Evolutionary conservation across 2,329 filamentous ascomycete genomes (phyloP).

Genomic region (Xylaria multiplex): DNA sequence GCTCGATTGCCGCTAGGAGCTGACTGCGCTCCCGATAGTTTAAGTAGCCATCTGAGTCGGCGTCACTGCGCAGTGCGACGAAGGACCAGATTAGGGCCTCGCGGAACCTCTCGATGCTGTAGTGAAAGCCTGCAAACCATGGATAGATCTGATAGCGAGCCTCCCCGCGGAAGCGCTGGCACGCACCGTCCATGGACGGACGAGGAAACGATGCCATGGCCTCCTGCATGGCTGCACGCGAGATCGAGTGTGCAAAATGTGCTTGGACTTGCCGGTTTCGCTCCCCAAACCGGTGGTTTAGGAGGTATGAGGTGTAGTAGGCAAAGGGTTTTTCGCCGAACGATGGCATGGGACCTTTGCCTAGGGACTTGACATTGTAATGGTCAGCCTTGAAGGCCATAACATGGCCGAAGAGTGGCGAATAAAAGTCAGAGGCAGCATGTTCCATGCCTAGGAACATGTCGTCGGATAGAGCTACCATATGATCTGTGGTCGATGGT

Average conservation of each 20-base stretch:
- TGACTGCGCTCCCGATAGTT: slow-evolving; percentile 53
- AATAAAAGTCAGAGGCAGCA: slow-evolving; percentile 56
- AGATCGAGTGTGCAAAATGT: slow-evolving; percentile 56
- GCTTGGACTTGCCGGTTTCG: slow-evolving; percentile 56
- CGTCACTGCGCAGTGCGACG: slow-evolving; percentile 53
- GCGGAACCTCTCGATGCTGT: slow-evolving; percentile 56
- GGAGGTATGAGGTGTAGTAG: slow-evolving; percentile 57
- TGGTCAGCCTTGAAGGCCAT: slow-evolving; percentile 56
- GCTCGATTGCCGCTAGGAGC: slow-evolving; percentile 51
- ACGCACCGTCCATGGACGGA: slow-evolving; percentile 52
- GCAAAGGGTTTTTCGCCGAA: slow-evolving; percentile 58
- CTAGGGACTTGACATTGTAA: slow-evolving; percentile 51
- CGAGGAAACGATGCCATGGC: slow-evolving; percentile 55
- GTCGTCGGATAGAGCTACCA: slow-evolving; percentile 57
- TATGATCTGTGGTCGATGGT: slow-evolving; percentile 52
- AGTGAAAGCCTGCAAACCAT: slow-evolving; percentile 56
- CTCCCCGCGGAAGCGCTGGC: slow-evolving; percentile 56
- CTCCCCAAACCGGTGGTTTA: slow-evolving; percentile 57
- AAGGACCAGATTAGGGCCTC: slow-evolving; percentile 57
- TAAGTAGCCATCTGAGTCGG: slow-evolving; percentile 53
- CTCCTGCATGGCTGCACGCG: slow-evolving; percentile 52
- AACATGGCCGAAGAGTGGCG: slow-evolving; percentile 55
- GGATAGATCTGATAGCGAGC: slow-evolving; percentile 56
- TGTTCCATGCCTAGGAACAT: slow-evolving; percentile 56
- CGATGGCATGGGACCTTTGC: slow-evolving; percentile 49